phyloP scores from a whole-genome alignment of 352 stramenopile species.

The Phytophthora fragariaefolia region DNA sequence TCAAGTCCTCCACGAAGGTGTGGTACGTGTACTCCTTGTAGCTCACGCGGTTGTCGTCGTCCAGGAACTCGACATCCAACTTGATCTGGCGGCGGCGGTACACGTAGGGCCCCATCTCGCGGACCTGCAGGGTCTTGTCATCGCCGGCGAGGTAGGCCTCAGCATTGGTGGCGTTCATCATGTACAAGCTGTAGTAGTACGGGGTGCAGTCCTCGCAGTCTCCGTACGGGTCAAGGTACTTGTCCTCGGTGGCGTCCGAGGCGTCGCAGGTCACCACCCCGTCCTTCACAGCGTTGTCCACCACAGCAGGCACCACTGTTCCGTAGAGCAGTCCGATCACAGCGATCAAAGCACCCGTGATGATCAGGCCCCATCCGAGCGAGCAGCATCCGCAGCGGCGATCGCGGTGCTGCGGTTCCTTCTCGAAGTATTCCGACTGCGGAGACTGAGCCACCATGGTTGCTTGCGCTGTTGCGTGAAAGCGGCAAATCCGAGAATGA shows the following conservation, averaged over 20 bases:
- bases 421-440: conserved; percentile 33
- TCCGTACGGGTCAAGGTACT: conserved; percentile 56
- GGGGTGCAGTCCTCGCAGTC: conserved; percentile 69
- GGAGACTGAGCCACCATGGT: conserved; percentile 32
- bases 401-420: conserved; percentile 5
- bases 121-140: conserved; percentile 57
- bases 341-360: conserved; percentile 41
- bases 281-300: conserved; percentile 51
- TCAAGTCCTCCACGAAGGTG: conserved; percentile 53
- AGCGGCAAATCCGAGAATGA: conserved; percentile 34
- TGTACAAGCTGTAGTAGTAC: conserved; percentile 58
- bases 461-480: conserved; percentile 2
- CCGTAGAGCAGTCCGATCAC: conserved; percentile 55
- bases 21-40: conserved; percentile 81
- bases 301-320: conserved; percentile 47
- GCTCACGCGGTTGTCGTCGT: conserved; percentile 51
- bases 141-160: conserved; percentile 52
- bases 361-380: conserved; percentile 47
- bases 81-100: conserved; percentile 68
- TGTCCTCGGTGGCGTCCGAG: conserved; percentile 45
- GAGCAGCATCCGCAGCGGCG: conserved; percentile 42
- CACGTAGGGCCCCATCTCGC: conserved; percentile 67
- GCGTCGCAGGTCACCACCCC: conserved; percentile 51
- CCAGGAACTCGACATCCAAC: conserved; percentile 59
- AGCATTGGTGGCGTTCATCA: conserved; percentile 58